Evolutionary conservation across 2,329 filamentous ascomycete genomes (phyloP), one percentile per base, ranked within the genome.

Genomic region (Alternaria consortialis): DNA sequence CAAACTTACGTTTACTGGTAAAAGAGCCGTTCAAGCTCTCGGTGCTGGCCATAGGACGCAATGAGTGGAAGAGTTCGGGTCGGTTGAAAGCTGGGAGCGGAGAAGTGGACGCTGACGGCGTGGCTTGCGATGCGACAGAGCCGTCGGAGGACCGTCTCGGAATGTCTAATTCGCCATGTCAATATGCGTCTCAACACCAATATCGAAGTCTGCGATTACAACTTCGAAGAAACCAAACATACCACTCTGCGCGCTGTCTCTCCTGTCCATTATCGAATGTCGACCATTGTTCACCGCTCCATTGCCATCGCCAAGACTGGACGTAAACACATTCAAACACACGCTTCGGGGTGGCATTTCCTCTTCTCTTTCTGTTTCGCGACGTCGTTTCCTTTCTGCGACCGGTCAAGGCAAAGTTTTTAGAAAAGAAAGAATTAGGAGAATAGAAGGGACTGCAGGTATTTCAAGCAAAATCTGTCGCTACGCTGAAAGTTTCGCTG

Each of bases 301-400:
- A 56, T 68, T 70, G 44, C 68, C 61, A 48, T 72, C 69, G 69
- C 73, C 66, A 67, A 72, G 65, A 63, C 71, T 74, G 15, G 65
- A 72, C 46, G 73, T 76, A 70, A 77, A 77, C 25, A 77, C 75
- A 73, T 77, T 77, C 65, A 77, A 64, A 54, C 73, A 74, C 27
- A 77, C 73, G 58, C 73, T 76, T 72, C 75, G 71, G 53, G 75
- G 73, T 50, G 75, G 75, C 75, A 77, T 77, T 59, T 68, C 69
- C 64, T 56, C 59, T 31, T 39, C 40, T 57, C 53, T 65, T 63
- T 64, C 54, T 54, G 58, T 62, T 54, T 37, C 20, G 46, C 32
- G 23, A 27, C 20, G 39, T 51, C 23, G 13, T 56, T 65, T 60
- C 52, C 58, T 62, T 60, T 51, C 23, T 52, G 36, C 32, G 37